Evolutionary conservation across 1,139 yeast genomes (phyloP).

Genomic region (Debaryomycetaceae sp.): DNA sequence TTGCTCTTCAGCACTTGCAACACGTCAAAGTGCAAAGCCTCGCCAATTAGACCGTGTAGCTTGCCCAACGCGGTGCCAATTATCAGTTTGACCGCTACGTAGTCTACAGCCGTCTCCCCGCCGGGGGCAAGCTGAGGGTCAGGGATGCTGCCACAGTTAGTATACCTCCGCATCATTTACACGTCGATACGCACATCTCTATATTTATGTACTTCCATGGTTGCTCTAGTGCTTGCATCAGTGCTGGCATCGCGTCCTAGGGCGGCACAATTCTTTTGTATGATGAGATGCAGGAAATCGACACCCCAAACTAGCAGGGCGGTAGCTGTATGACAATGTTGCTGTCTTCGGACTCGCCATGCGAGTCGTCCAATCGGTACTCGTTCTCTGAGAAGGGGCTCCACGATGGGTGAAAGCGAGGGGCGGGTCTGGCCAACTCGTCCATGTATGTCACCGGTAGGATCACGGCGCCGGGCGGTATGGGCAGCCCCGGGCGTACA

Average conservation of each 20-base stretch:
- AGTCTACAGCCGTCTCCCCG: slow-evolving; percentile 16
- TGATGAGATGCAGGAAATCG: background rate
- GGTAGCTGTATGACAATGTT: slow-evolving; percentile 6
- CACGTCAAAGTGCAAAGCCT: slow-evolving; percentile 28
- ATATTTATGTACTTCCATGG: slow-evolving; percentile 15
- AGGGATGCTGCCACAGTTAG: slow-evolving; percentile 13
- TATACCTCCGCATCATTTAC: slow-evolving; percentile 4
- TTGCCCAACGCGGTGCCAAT: slow-evolving; percentile 22
- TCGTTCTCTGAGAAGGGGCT: no score
- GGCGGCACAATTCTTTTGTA: no score
- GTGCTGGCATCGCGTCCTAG: no score
- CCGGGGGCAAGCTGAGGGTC: slow-evolving; percentile 13
- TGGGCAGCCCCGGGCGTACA: slow-evolving; percentile 20
- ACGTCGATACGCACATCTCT: slow-evolving; percentile 14
- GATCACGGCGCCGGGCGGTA: slow-evolving; percentile 24
- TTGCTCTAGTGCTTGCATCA: background rate
- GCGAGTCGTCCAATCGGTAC: slow-evolving; percentile 2
- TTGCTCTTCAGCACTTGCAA: slow-evolving; percentile 13
- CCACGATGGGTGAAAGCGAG: no score
- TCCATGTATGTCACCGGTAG: slow-evolving; percentile 5
- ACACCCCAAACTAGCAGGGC: background rate
- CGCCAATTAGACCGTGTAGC: slow-evolving; percentile 36
- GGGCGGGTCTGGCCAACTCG: background rate
- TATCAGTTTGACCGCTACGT: slow-evolving; percentile 30
- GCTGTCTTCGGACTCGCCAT: slow-evolving; percentile 6